Evolutionary conservation across 441 rosid genomes (phyloP).

Genomic region (Pelargonium cotyledonis): DNA sequence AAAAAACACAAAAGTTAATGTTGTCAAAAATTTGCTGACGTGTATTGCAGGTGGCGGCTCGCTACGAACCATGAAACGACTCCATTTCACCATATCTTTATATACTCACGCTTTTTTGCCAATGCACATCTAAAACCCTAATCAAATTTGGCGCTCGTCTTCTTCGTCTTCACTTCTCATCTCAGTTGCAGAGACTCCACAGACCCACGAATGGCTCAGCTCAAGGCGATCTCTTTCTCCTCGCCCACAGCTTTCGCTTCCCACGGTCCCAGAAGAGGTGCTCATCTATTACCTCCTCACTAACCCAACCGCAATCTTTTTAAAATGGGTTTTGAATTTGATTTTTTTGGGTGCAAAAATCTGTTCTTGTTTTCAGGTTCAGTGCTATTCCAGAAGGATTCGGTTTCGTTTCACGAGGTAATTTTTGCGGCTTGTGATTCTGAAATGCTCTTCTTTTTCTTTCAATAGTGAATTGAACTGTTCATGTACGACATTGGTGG

Average conservation of each 20-base stretch:
- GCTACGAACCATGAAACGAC: too few species aligned
- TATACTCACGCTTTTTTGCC: background rate
- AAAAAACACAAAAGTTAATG: too few species aligned
- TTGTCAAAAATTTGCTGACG: too few species aligned
- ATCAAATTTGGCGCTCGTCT: conserved; percentile 2
- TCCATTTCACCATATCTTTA: too few species aligned
- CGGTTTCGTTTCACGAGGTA: conserved; percentile 21
- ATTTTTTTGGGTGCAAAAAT: background rate
- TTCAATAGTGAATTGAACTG: background rate
- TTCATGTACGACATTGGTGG: background rate
- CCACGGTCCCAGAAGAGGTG: conserved; percentile 15
- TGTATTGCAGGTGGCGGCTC: too few species aligned
- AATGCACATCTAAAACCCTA: background rate
- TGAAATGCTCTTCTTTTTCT: background rate
- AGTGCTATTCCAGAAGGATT: conserved; percentile 12
- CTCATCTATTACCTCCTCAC: background rate
- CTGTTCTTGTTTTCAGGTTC: conserved; percentile 15
- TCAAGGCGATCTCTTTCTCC: conserved; percentile 19
- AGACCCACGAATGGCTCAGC: conserved; percentile 22
- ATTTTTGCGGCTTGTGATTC: background rate
- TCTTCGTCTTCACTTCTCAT: background rate
- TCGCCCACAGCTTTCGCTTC: conserved; percentile 12
- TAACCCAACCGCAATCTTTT: background rate
- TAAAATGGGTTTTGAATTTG: background rate
- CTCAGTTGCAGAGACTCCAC: background rate